Evolutionary conservation across 176 grass and related monocot genomes (phyloP), one percentile per base, ranked within the genome.

Genomic region (Ensete glaucum): DNA sequence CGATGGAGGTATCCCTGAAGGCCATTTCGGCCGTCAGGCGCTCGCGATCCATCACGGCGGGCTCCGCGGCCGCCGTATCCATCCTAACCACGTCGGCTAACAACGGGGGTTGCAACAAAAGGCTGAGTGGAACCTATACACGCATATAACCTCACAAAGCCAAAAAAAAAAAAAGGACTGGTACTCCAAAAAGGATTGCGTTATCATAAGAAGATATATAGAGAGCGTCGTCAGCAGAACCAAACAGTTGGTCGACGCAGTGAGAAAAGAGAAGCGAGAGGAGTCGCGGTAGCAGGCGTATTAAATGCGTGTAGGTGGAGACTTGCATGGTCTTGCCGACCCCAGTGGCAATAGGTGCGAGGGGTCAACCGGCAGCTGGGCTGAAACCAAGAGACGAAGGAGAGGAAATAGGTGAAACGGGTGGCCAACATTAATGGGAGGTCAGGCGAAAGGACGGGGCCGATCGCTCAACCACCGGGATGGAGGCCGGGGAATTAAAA

Each of bases 11-110:
- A 9, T 11, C 59, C 11, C 43, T 58, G 54, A 89, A 75, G 58
- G 27, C 79, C 82, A 92, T 78, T 82, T 92, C 90, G 3, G 90
- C 87, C 2, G 87, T 92, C 3, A 92, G 81, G 59, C 75, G 72
- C 79, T 89, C 84, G 25, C 82, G 79, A 54, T 92, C 87, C 90
- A 92, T 89, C 19, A 87, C 78, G 19, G 78, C 68, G 0, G 55
- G 69, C 54, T 56, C 58, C 1, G 53, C 22, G 26, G 21, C 80
- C 11, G 75, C 80, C 55, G 21, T 50, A 17, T 15, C 4, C 64
- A 1, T 16, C 64, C 62, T 11, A 20, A 9, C 34, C 4, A 43
- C 34, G 5, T 4, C 29, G 29, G 29, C 29, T 34, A 34, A 29
- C 27, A 23, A 23, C 22, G 2, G 29, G 29, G 29, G 29, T 34